Evolutionary conservation across 768 basidiomycete species (phyloP), one percentile per base, ranked within the genome.

Genomic region (Rhizopogon rudus): DNA sequence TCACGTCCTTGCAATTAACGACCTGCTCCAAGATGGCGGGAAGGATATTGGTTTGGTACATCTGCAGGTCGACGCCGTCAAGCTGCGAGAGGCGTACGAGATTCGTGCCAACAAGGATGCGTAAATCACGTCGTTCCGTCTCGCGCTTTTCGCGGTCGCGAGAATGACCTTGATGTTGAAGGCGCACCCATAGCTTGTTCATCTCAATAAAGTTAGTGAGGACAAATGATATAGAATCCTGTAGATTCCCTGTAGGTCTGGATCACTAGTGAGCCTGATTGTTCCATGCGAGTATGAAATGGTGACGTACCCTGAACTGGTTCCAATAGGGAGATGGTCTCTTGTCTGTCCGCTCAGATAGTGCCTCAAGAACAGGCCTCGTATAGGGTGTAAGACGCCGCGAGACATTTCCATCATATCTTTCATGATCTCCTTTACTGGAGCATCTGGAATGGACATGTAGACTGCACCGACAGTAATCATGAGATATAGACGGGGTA

Each of bases 321-420:
- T 69, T 7, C 93, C 93, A n/a, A 95, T 70, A 1, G 97, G 97
- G n/a, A 99, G 73, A 67, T 96, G 85, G 66, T 98, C 95, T 60
- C 94, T 81, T 14, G 97, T 98, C 75, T 98, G 95, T 13, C 97
- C 96, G 57, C 91, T 93, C 35, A 98, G 84, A 71, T 98, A 98
- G 68, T 99, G 96, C 28, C 96, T 81, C 37, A 99, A 77, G 73
- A 99, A 99, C 35, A 99, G 75, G 16, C 97, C 97, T 44, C 97
- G 81, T 49, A 94, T 93, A n/a, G 97, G 96, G 68, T 98, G 94
- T 59, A 98, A 79, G 5, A 99, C 93, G 57, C 97, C 97, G 17
- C 94, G 79, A 37, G 93, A 93, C 97, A 98, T 98, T 72, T 99
- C 97, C 89, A 99, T 89, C 96, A 98, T 98, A 72, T 99, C 97